A percentile compares a stretch with the other conserved stretches of the same genome.
Evolutionary conservation across 768 basidiomycete species (phyloP).

Genomic region (Lepiota venenata): DNA sequence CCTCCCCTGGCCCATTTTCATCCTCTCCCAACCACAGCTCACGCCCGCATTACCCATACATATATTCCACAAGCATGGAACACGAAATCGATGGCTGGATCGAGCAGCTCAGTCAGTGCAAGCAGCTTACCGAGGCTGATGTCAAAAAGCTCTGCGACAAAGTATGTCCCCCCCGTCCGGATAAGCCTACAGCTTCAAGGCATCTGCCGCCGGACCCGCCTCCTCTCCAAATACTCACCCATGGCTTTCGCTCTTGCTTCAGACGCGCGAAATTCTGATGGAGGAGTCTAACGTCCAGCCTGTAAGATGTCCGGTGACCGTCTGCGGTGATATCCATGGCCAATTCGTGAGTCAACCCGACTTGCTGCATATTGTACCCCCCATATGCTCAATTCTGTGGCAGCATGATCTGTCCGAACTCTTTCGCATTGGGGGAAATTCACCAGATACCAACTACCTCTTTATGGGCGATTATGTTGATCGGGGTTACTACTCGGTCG

Average conservation of each 20-base stretch:
- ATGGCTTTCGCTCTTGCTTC: constrained; percentile 15
- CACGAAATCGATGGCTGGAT: constrained; percentile 97
- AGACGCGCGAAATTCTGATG: constrained; percentile 99
- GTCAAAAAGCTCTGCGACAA: constrained; percentile 99
- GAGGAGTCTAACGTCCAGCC: constrained; percentile 99
- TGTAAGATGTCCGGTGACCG: constrained; percentile 97
- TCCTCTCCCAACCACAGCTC: constrained; percentile 30
- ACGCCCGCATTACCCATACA: constrained; percentile 27
- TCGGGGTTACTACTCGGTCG: constrained; percentile 98
- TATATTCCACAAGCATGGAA: constrained; percentile 38
- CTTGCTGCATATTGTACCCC: constrained; percentile 6
- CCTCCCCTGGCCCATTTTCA: constrained; percentile 21
- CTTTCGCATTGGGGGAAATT: constrained; percentile 97
- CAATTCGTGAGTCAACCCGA: constrained; percentile 82
- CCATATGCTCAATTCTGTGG: constrained; percentile 6
- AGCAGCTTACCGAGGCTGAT: constrained; percentile 91
- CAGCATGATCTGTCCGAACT: constrained; percentile 99
- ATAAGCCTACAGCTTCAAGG: constrained; percentile 15
- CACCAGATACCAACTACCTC: constrained; percentile 98
- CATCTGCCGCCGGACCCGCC: constrained; percentile 12
- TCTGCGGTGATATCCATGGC: constrained; percentile 99
- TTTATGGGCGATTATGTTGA: constrained; percentile 99
- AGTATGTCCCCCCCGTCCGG: constrained; percentile 48
- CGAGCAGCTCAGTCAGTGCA: constrained; percentile 94
- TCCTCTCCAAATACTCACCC: constrained; percentile 3